Conservation (phyloP, 768 basidiomycete genomes). For the Lentinula edodes region DNA sequence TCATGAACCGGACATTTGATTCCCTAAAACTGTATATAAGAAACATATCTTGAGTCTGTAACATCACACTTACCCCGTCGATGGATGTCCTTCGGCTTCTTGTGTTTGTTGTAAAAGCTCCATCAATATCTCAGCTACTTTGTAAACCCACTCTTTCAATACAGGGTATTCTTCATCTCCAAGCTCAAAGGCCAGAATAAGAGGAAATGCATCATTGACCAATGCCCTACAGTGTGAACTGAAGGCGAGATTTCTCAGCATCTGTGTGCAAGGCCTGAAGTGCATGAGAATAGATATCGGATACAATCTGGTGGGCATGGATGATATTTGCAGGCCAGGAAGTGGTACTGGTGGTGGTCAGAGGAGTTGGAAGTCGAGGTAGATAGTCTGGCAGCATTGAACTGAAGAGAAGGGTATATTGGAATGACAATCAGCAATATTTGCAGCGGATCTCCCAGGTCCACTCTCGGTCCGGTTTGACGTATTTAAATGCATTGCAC, state of each 20-base stretch:
- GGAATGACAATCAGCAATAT: too few relatives aligned
- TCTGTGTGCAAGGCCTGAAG: constrained; percentile 6
- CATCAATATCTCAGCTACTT: constrained; percentile 7
- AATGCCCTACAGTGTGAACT: constrained; percentile 14
- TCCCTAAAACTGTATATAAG: background rate
- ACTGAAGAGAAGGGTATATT: too few relatives aligned
- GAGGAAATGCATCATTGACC: constrained; percentile 2
- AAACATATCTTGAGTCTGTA: background rate
- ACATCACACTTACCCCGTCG: too few relatives aligned
- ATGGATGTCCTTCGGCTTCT: background rate
- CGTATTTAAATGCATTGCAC: too few relatives aligned
- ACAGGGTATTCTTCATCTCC: background rate
- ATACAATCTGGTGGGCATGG: constrained; percentile 9
- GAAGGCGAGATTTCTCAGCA: constrained; percentile 11
- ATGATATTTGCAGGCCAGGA: constrained; percentile 10
- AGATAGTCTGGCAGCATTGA: too few relatives aligned
- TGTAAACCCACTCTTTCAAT: constrained; percentile 7
- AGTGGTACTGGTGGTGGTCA: too few relatives aligned
- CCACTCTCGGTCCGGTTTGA: too few relatives aligned
- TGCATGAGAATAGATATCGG: constrained; percentile 8
- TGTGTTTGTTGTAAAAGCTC: background rate
- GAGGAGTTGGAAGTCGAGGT: too few relatives aligned
- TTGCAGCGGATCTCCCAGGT: too few relatives aligned
- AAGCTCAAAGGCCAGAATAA: constrained; percentile 11
- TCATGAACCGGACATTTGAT: background rate